Percentiles rank a stretch among this genome's conserved stretches.
Evolutionary conservation across 2,329 filamentous ascomycete genomes (phyloP).

Genomic region (Hansfordia pulvinata): DNA sequence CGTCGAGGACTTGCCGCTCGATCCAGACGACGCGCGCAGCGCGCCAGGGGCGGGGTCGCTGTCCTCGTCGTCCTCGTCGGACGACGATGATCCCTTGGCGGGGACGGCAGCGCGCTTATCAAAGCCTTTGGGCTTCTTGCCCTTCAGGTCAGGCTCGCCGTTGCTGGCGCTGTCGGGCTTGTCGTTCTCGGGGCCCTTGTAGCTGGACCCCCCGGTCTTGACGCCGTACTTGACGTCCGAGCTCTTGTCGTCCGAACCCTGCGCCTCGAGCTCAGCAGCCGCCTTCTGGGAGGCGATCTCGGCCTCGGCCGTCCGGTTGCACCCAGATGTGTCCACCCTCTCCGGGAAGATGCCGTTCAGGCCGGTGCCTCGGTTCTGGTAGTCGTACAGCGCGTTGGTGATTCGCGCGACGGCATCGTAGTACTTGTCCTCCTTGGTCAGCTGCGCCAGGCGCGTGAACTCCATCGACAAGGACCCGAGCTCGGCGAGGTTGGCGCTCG

Average conservation of each 20-base stretch:
- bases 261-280: neutral
- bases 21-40: no score
- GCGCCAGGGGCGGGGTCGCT: no score
- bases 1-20: neutral
- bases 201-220: no score
- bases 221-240: no score
- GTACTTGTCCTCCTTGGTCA: slow-evolving; percentile 70
- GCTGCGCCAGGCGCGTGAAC: slow-evolving; percentile 77
- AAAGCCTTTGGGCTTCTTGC: neutral
- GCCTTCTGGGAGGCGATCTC: slow-evolving; percentile 20
- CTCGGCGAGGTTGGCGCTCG: slow-evolving; percentile 49
- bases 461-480: slow-evolving; percentile 73
- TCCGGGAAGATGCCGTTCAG: slow-evolving; percentile 74
- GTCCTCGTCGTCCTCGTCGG: neutral
- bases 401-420: slow-evolving; percentile 84
- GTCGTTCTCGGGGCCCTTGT: neutral
- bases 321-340: slow-evolving; percentile 65
- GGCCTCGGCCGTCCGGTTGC: slow-evolving; percentile 41
- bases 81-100: neutral
- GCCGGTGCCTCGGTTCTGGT: slow-evolving; percentile 54
- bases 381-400: slow-evolving; percentile 63
- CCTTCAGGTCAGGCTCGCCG: neutral
- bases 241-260: neutral
- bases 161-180: neutral
- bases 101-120: neutral